These are phyloP conservation scores for Calonectria multiphialidica DNA, from an alignment of 2,329 filamentous ascomycete genomes.

Conservation along the genomic window DNA sequence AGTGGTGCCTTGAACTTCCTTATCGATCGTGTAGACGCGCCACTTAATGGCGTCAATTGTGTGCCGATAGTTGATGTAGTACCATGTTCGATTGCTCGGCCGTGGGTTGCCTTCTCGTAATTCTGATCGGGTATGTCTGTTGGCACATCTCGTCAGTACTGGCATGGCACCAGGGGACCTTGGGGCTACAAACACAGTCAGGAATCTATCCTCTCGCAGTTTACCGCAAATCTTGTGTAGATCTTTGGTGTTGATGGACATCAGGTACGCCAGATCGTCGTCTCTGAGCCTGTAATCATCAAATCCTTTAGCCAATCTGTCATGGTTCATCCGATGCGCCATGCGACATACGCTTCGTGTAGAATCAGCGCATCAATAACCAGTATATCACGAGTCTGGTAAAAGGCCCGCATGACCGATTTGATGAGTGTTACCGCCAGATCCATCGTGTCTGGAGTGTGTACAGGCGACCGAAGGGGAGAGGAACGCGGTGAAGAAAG, in stretches of 20 bases:
- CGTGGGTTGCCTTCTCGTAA: slow-evolving; percentile 84
- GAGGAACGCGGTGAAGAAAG: background rate
- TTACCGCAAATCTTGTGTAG: slow-evolving; percentile 90
- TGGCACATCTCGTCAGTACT: slow-evolving; percentile 57
- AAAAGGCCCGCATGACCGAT: slow-evolving; percentile 88
- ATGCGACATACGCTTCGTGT: slow-evolving; percentile 76
- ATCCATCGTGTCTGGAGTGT: slow-evolving; percentile 55
- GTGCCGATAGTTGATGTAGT: slow-evolving; percentile 95
- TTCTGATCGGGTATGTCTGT: slow-evolving; percentile 76
- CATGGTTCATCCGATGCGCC: slow-evolving; percentile 9
- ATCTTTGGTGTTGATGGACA: slow-evolving; percentile 92
- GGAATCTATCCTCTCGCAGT: slow-evolving; percentile 86
- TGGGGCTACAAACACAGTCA: slow-evolving; percentile 74
- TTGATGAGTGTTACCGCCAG: slow-evolving; percentile 83
- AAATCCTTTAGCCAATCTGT: slow-evolving; percentile 75
- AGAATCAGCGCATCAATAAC: slow-evolving; percentile 89
- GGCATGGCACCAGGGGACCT: background rate
- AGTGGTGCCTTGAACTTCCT: slow-evolving; percentile 86
- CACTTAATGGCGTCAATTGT: slow-evolving; percentile 98
- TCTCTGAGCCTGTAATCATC: slow-evolving; percentile 77
- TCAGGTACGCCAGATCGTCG: slow-evolving; percentile 87
- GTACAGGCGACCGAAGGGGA: slow-evolving; percentile 4
- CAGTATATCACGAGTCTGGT: slow-evolving; percentile 85
- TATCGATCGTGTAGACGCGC: slow-evolving; percentile 88
- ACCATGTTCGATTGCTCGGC: slow-evolving; percentile 90